phyloP scores from a whole-genome alignment of 2,329 filamentous ascomycete species.

The Bertia moriformis region DNA sequence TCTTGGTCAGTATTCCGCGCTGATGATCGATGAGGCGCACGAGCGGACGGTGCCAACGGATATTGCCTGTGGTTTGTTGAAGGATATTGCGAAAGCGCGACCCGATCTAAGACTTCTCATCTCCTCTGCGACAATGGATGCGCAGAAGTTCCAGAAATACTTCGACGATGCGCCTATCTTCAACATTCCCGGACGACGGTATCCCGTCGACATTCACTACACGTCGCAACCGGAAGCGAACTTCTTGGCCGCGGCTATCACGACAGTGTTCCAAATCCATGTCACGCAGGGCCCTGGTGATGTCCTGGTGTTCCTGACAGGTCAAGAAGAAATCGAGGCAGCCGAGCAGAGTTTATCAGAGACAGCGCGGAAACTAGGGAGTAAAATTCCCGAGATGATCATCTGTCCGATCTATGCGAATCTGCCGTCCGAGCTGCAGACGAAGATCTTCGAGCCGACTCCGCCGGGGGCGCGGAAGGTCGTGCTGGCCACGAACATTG shows the following conservation, averaged over 20 bases:
- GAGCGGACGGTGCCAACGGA: conserved; percentile 85
- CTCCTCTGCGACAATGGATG: conserved; percentile 87
- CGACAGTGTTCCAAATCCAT: conserved; percentile 90
- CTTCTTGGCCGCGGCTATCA: conserved; percentile 79
- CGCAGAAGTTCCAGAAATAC: conserved; percentile 78
- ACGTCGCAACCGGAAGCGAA: conserved; percentile 84
- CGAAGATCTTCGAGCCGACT: conserved; percentile 88
- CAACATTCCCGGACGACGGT: conserved; percentile 79
- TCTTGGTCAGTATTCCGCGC: conserved; percentile 63
- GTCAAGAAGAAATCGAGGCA: conserved; percentile 89
- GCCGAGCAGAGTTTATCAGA: conserved; percentile 74
- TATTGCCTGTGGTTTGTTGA: conserved; percentile 73
- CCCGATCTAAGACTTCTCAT: conserved; percentile 83
- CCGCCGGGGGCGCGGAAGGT: conserved; percentile 77
- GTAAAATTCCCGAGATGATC: conserved; percentile 70
- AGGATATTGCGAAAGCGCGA: conserved; percentile 70
- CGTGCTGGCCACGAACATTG: conserved; percentile 89
- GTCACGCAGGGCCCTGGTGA: conserved; percentile 73
- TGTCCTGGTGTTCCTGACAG: conserved; percentile 86
- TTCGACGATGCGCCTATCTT: conserved; percentile 90
- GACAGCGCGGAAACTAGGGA: conserved; percentile 74
- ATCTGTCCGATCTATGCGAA: conserved; percentile 92
- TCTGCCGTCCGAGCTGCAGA: conserved; percentile 75
- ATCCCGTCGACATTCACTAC: conserved; percentile 83
- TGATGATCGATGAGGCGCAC: conserved; percentile 98